phyloP scores from a whole-genome alignment of 305 asterid species.

The Fraxinus albicans region DNA sequence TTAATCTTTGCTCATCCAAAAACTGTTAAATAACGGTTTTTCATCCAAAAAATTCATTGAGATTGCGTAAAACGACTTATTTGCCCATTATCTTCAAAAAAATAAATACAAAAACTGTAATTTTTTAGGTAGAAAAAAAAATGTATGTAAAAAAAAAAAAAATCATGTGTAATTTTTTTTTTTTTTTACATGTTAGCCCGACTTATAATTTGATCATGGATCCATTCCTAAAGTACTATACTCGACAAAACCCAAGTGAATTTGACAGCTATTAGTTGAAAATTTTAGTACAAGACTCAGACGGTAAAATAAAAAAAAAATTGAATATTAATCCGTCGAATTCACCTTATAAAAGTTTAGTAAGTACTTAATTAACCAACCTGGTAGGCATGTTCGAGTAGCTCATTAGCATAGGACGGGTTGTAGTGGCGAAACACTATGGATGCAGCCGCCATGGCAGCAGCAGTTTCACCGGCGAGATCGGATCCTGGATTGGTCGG shows the following conservation, averaged over 20 bases:
- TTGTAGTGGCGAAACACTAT: conserved; percentile 78
- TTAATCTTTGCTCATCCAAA: not conserved
- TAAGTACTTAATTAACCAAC: conserved; percentile 29
- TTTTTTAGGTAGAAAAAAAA: no score
- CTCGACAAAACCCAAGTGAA: no score
- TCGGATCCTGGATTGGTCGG: conserved; percentile 89
- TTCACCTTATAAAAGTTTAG: no score
- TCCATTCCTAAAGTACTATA: no score
- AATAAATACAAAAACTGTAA: not conserved
- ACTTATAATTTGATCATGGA: no score
- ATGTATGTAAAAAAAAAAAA: no score
- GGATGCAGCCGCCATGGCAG: conserved; percentile 99
- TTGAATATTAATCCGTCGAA: not conserved
- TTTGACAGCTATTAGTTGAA: not conserved
- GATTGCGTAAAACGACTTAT: not conserved
- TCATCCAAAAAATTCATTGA: not conserved
- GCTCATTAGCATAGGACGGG: conserved; percentile 64
- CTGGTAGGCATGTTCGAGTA: conserved; percentile 79
- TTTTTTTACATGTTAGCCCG: no score
- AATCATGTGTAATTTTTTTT: no score
- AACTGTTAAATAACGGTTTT: not conserved
- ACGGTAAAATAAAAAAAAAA: no score
- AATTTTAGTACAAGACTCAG: not conserved
- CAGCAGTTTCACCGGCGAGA: conserved; percentile 98
- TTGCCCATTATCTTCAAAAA: not conserved